Percentiles rank a stretch among this genome's conserved stretches.
Evolutionary conservation across 1,284 basidiomycete species (phyloP).

Genomic region (Puccinia sorghi): DNA sequence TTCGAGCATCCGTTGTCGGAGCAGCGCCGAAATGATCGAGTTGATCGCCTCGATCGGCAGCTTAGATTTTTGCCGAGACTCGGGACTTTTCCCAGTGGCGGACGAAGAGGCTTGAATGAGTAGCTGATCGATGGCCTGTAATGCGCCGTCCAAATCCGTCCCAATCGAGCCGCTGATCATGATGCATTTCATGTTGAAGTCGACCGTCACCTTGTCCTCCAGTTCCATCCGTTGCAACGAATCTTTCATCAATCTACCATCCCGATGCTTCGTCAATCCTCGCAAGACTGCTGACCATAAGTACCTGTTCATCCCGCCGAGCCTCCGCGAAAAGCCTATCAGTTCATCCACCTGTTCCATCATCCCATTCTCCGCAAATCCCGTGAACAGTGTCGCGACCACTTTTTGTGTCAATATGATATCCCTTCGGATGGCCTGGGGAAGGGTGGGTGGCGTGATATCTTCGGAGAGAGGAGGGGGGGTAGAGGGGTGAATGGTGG

Average conservation of each 20-base stretch:
- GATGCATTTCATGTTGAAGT: constrained; percentile 20
- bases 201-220: constrained; percentile 13
- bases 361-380: constrained; percentile 21
- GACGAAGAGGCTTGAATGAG: background rate
- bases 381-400: constrained; percentile 7
- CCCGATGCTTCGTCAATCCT: constrained; percentile 4
- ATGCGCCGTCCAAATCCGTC: background rate
- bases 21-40: constrained; percentile 28
- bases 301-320: constrained; percentile 31
- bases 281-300: constrained; percentile 31
- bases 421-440: background rate
- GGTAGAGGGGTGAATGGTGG: background rate
- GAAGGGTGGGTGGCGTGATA: background rate
- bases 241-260: background rate
- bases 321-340: constrained; percentile 14
- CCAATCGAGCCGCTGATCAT: constrained; percentile 27
- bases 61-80: background rate
- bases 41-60: constrained; percentile 33
- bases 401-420: constrained; percentile 33
- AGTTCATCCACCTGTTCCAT: constrained; percentile 28
- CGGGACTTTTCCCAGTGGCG: background rate
- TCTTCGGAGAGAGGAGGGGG: background rate
- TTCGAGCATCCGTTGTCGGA: constrained; percentile 28
- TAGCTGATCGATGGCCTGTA: constrained; percentile 24
- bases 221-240: constrained; percentile 19